Evolutionary conservation across 257 asterid species (phyloP), one percentile per base, ranked within the genome.

Genomic region (Solanum rostratum): DNA sequence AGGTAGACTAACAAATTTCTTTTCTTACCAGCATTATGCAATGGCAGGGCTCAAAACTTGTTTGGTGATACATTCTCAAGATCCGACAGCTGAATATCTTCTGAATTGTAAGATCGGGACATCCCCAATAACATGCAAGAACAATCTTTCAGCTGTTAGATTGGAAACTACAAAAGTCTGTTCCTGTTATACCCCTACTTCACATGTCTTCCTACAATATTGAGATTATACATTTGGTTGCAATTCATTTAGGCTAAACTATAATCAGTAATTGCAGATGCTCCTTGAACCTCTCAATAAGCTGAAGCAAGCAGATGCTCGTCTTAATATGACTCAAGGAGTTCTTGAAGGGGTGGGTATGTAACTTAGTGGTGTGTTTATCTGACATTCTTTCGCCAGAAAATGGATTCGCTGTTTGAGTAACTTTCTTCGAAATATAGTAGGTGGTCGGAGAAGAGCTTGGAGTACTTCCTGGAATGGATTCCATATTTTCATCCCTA

Each of bases 401-500:
- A 78, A 27, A 76, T 49, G 82, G 63, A 78, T 78, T 50, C 18
- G 0, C 45, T 76, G 63, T 76, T 76, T 50, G 16, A 78, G 82
- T 49, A 59, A 86, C 83, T 87, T 69, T 91, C 62, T 80, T 88
- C 60, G 43, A 45, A 60, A 84, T 85, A 74, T 89, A 88, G 85
- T 87, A 96, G 99, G 96, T 96, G 82, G 94, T 93, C 59, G 97
- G 97, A 83, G 98, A 95, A 88, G 99, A 96, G 92, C 99, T 96
- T 45, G 98, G 99, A 85, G 92, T 96, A 49, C 96, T 96, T 62
- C 99, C 98, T 45, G 99, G 99, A 16, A 96, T 96, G 99, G 99
- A 96, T 88, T 93, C 98, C n/a, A 90, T 95, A 88, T 94, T 96
- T 85, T 91, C 98, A 57, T 91, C 88, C 43, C 88, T 95, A 89